Conservation (phyloP, 2,329 filamentous ascomycete genomes). For the Simplicillium sp. region DNA sequence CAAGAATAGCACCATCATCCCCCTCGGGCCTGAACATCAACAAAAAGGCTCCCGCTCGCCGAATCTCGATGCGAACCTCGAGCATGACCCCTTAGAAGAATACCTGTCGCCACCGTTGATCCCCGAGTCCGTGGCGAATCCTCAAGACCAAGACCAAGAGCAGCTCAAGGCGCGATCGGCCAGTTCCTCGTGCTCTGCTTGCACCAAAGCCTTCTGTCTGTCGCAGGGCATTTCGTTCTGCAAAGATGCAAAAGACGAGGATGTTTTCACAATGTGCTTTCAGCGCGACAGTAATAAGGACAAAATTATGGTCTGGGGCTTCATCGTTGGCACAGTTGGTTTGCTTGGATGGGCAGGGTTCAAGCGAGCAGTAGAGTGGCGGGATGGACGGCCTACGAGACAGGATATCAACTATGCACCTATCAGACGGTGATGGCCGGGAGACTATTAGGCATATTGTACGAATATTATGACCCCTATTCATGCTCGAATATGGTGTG, state of each 20-base stretch:
- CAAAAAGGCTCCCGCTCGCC: conserved; percentile 15
- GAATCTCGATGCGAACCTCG: conserved; percentile 6
- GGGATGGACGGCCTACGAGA: conserved; percentile 19
- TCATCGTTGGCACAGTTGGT: conserved; percentile 49
- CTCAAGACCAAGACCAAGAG: neutral
- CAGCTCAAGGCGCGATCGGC: conserved; percentile 21
- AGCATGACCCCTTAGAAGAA: neutral
- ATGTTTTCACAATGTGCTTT: conserved; percentile 55
- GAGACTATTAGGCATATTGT: conserved; percentile 1
- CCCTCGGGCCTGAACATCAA: conserved; percentile 38
- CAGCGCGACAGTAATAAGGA: conserved; percentile 60
- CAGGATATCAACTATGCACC: conserved; percentile 19
- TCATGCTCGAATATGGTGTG: too few relatives aligned
- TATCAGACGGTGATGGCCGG: conserved; percentile 11
- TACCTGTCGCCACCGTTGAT: too few relatives aligned
- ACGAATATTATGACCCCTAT: neutral
- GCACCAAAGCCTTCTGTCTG: conserved; percentile 57
- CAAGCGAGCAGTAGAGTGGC: conserved; percentile 35
- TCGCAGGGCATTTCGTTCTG: conserved; percentile 52
- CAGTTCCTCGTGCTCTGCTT: conserved; percentile 46
- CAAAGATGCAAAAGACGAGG: conserved; percentile 50
- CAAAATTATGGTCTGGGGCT: conserved; percentile 55
- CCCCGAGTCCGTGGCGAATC: neutral
- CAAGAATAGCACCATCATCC: conserved; percentile 59
- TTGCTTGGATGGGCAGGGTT: conserved; percentile 51